Percentiles rank a stretch among this genome's conserved stretches.
Evolutionary conservation across 2,329 filamentous ascomycete species (phyloP).

Genomic region (Waltergamsia citrina): DNA sequence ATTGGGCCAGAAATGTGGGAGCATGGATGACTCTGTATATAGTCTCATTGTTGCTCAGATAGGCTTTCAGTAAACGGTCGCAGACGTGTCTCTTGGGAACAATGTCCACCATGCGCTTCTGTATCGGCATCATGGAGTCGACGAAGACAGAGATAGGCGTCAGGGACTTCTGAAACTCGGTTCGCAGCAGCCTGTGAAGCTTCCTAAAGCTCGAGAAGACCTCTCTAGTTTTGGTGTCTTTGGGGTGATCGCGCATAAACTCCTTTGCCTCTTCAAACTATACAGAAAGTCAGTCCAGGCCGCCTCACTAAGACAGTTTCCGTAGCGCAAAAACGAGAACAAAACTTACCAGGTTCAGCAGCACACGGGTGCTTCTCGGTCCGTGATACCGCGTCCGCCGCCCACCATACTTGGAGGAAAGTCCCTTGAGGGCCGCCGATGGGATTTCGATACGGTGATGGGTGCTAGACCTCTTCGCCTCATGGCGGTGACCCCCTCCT

Average conservation of each 20-base stretch:
- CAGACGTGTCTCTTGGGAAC: conserved; percentile 40
- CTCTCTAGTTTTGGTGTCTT: conserved; percentile 29
- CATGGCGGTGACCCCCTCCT: not conserved
- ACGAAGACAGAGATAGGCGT: conserved; percentile 46
- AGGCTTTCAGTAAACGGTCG: conserved; percentile 38
- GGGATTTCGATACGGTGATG: conserved; percentile 1
- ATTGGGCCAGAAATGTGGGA: conserved; percentile 39
- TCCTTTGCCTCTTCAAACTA: conserved; percentile 45
- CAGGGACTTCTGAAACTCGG: conserved; percentile 34
- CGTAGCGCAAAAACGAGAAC: too few species aligned
- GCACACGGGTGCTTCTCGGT: conserved; percentile 40
- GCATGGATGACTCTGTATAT: conserved; percentile 44
- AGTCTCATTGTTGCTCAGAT: conserved; percentile 40
- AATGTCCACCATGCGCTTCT: conserved; percentile 48
- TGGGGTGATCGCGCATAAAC: conserved; percentile 33
- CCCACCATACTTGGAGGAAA: conserved; percentile 38
- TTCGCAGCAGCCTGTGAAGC: conserved; percentile 36
- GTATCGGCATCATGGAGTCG: conserved; percentile 48
- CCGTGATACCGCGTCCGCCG: conserved; percentile 41
- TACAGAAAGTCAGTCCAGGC: not conserved
- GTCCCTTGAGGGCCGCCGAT: conserved; percentile 32
- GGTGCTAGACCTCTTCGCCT: not conserved
- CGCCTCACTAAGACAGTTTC: not conserved
- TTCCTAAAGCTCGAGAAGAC: conserved; percentile 34
- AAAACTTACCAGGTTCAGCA: conserved; percentile 40